Conservation (phyloP, 2,329 filamentous ascomycete genomes). For the Alternaria viburni region DNA sequence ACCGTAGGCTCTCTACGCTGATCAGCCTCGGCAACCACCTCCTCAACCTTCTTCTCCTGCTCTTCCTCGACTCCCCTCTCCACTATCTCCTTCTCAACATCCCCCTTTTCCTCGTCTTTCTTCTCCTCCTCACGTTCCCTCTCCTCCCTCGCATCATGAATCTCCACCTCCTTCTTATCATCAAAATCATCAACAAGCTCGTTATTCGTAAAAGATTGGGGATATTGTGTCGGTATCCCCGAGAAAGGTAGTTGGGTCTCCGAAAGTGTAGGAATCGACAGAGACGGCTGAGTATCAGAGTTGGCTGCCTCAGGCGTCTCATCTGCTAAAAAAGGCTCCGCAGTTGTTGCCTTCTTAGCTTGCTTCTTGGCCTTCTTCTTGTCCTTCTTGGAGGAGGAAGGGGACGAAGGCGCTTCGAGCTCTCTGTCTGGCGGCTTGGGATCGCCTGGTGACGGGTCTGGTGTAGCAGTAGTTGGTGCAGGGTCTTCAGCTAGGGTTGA, state of each 20-base stretch:
- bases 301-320: constrained; percentile 43
- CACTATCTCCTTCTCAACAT: neutral
- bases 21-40: neutral
- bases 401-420: constrained; percentile 10
- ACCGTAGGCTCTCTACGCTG: constrained; percentile 16
- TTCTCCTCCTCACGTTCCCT: neutral
- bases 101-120: neutral
- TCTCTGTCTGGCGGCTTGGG: constrained; percentile 13
- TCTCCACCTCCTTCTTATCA: constrained; percentile 4
- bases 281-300: constrained; percentile 42
- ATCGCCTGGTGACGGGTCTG: constrained; percentile 5
- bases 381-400: constrained; percentile 24
- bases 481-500: constrained; percentile 2
- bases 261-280: constrained; percentile 34
- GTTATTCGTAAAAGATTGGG: constrained; percentile 29
- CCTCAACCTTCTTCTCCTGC: neutral
- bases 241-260: constrained; percentile 37
- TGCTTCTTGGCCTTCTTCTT: constrained; percentile 36
- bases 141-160: constrained; percentile 6
- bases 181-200: constrained; percentile 30
- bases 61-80: neutral
- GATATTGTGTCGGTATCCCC: constrained; percentile 39
- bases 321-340: constrained; percentile 41
- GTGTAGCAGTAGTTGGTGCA: neutral
- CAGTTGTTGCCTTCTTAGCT: constrained; percentile 31